A percentile compares a stretch with the other conserved stretches of the same genome.
Evolutionary conservation across 176 grass and related monocot species (phyloP).

Genomic region (Ensete glaucum): DNA sequence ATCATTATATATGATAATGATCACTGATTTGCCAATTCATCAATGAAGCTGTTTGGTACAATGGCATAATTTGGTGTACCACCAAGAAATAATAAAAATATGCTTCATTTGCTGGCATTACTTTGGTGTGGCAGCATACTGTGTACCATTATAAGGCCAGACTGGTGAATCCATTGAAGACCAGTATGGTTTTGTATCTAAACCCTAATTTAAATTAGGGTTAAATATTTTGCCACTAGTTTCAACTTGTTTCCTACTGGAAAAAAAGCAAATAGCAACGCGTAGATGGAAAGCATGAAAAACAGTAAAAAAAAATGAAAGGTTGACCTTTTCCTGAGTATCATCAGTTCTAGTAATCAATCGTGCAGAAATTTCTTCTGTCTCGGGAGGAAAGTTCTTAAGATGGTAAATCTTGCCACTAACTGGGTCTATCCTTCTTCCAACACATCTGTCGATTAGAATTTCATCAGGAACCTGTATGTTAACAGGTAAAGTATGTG

Average conservation of each 20-base stretch:
- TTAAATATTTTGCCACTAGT: background rate
- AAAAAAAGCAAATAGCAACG: background rate
- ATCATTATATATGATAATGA: background rate
- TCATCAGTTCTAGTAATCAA: slow-evolving; percentile 72
- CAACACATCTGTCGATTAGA: slow-evolving; percentile 87
- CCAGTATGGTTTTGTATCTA: background rate
- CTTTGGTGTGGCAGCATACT: background rate
- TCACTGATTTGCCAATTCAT: background rate
- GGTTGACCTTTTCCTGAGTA: slow-evolving; percentile 62
- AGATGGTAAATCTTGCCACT: slow-evolving; percentile 94
- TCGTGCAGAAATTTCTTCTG: slow-evolving; percentile 63
- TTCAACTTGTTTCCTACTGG: background rate
- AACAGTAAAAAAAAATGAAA: slow-evolving; percentile 1
- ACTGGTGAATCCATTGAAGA: background rate
- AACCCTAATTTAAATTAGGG: no score
- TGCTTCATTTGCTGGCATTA: background rate
- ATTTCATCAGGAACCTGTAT: slow-evolving; percentile 91
- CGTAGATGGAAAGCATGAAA: background rate
- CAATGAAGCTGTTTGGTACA: background rate
- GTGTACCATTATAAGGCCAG: background rate
- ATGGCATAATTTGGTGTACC: background rate
- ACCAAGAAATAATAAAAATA: background rate
- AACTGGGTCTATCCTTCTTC: slow-evolving; percentile 81
- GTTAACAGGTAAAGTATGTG: slow-evolving; percentile 22
- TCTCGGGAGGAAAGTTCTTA: slow-evolving; percentile 64